A percentile compares a stretch with the other conserved stretches of the same genome.
Evolutionary conservation across 164 flowering plant species (phyloP).

Genomic region (Houttuynia cordata): DNA sequence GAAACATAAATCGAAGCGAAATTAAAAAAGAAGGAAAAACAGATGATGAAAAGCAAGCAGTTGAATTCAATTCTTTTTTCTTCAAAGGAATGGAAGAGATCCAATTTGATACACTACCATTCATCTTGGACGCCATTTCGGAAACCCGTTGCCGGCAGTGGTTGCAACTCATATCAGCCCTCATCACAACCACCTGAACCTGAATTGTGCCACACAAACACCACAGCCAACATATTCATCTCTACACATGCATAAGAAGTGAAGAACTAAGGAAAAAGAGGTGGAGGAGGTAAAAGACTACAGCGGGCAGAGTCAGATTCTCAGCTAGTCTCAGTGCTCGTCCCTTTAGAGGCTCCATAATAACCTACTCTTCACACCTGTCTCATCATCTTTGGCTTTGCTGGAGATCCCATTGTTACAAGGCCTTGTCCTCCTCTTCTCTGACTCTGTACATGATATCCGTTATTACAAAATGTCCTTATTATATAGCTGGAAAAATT

Average conservation of each 20-base stretch:
- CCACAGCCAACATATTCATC: not conserved
- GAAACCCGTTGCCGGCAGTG: constrained; percentile 10
- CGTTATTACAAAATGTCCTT: no score
- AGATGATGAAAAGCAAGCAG: not conserved
- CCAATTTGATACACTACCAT: not conserved
- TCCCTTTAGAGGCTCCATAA: not conserved
- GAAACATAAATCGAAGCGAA: not conserved
- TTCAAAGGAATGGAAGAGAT: no score
- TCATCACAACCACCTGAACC: constrained; percentile 9
- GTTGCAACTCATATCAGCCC: constrained; percentile 6
- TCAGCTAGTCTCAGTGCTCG: constrained; percentile 4
- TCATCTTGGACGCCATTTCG: constrained; percentile 1
- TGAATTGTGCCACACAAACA: not conserved
- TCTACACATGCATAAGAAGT: not conserved
- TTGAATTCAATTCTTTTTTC: no score
- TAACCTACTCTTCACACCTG: not conserved
- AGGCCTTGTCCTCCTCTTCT: not conserved
- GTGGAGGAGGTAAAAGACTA: not conserved
- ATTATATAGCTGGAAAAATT: no score
- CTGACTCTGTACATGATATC: not conserved
- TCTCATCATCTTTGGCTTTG: not conserved
- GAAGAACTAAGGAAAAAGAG: not conserved
- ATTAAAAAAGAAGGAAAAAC: not conserved
- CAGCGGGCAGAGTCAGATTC: constrained; percentile 5
- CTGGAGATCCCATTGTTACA: not conserved